phyloP scores from a whole-genome alignment of 2,329 filamentous ascomycete species.

The Trichoderma breve region DNA sequence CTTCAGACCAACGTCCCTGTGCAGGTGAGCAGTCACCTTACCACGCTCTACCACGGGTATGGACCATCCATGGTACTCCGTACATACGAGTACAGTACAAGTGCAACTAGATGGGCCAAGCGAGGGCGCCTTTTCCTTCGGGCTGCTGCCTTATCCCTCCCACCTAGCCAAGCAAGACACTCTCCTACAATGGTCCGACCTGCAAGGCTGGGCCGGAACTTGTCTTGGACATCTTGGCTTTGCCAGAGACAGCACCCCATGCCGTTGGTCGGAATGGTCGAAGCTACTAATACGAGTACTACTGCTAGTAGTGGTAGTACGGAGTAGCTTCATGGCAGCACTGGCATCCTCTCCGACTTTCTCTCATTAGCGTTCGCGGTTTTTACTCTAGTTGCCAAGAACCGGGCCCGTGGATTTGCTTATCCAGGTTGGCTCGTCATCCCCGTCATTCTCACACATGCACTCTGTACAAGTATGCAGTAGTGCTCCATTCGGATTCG shows the following conservation, averaged over 20 bases:
- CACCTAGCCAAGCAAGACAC: constrained; percentile 3
- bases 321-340: background rate
- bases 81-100: background rate
- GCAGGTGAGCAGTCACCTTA: constrained; percentile 18
- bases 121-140: background rate
- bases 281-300: background rate
- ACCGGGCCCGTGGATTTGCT: constrained; percentile 21
- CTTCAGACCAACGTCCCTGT: constrained; percentile 1
- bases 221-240: background rate
- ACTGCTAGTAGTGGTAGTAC: background rate
- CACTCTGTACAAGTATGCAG: background rate
- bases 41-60: background rate
- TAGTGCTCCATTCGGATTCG: background rate
- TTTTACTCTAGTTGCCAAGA: constrained; percentile 20
- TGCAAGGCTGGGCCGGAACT: background rate
- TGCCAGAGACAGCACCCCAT: background rate
- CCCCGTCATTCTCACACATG: constrained; percentile 10
- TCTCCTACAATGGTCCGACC: background rate
- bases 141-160: background rate
- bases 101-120: background rate
- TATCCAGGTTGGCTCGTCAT: constrained; percentile 1
- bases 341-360: background rate
- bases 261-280: background rate
- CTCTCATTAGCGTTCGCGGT: background rate
- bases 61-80: background rate